phyloP scores from a whole-genome alignment of 805 yeast genomes.

The Zygotorulaspora florentina region DNA sequence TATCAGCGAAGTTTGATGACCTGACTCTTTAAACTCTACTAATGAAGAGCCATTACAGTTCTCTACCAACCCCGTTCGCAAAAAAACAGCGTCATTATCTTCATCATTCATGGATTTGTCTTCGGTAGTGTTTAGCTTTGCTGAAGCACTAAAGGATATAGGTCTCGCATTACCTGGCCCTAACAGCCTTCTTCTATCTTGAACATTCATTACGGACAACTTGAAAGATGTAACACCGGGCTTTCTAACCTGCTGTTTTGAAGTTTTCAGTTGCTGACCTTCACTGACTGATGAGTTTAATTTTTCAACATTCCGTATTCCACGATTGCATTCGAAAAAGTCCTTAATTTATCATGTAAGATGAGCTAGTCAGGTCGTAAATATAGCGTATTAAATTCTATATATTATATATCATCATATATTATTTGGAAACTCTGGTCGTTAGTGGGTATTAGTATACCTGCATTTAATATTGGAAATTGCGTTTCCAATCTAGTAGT shows the following conservation, averaged over 20 bases:
- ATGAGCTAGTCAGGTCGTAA: background rate
- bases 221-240: background rate
- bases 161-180: constrained; percentile 73
- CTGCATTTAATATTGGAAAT: background rate
- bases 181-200: constrained; percentile 78
- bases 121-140: constrained; percentile 13
- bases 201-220: constrained; percentile 25
- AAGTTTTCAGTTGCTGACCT: background rate
- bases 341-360: background rate
- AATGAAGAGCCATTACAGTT: constrained; percentile 83
- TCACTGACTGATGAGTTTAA: background rate
- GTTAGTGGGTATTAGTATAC: background rate
- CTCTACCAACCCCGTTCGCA: constrained; percentile 62
- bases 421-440: background rate
- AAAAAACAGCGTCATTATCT: constrained; percentile 26
- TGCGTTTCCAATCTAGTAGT: constrained; percentile 2
- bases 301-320: background rate
- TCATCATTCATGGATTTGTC: constrained; percentile 11
- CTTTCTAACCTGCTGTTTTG: too few relatives aligned
- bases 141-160: constrained; percentile 37
- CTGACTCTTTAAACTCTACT: constrained; percentile 51
- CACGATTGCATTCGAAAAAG: background rate
- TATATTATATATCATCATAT: background rate
- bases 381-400: background rate
- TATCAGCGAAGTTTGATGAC: constrained; percentile 44